Percentiles rank a stretch among this genome's conserved stretches.
These are phyloP conservation scores for Phytophthora agathidicida DNA, from an alignment of 352 stramenopile genomes.

Conservation along the genomic window DNA sequence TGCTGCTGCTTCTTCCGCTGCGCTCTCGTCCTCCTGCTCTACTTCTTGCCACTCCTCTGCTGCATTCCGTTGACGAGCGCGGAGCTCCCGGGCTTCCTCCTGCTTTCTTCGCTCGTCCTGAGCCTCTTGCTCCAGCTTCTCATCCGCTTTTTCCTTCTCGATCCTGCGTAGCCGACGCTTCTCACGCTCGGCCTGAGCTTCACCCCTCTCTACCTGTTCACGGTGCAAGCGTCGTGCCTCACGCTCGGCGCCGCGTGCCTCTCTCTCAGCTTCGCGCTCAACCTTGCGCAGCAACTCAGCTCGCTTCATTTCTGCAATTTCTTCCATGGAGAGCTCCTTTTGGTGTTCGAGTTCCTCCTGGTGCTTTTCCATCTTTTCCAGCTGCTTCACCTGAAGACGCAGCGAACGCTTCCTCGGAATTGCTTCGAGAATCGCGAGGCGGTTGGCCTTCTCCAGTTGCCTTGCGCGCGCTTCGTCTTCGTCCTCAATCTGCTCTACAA, in stretches of 20 bases:
- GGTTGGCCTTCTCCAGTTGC: constrained; percentile 76
- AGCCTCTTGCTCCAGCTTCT: constrained; percentile 41
- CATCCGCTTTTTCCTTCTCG: constrained; percentile 67
- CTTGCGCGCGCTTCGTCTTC: constrained; percentile 55
- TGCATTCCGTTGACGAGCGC: constrained; percentile 52
- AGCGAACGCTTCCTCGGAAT: constrained; percentile 86
- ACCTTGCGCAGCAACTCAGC: constrained; percentile 72
- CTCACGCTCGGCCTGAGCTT: constrained; percentile 57
- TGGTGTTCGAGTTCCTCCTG: constrained; percentile 61
- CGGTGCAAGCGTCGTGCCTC: constrained; percentile 55
- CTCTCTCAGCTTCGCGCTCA: constrained; percentile 66
- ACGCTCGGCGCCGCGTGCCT: constrained; percentile 54
- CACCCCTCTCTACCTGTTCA: constrained; percentile 66
- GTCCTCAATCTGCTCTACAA: constrained; percentile 80
- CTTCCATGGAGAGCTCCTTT: constrained; percentile 61
- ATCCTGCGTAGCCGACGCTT: constrained; percentile 58
- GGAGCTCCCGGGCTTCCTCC: constrained; percentile 56
- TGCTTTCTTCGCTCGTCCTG: constrained; percentile 54
- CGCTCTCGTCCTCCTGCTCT: constrained; percentile 21
- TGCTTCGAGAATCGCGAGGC: constrained; percentile 79
- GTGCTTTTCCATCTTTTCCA: constrained; percentile 81
- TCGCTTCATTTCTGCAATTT: constrained; percentile 74
- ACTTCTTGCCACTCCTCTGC: constrained; percentile 31
- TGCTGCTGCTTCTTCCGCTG: constrained; percentile 1
- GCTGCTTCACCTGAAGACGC: constrained; percentile 86